Conservation (phyloP, 148 eudicot genomes). For the Silene latifolia region DNA sequence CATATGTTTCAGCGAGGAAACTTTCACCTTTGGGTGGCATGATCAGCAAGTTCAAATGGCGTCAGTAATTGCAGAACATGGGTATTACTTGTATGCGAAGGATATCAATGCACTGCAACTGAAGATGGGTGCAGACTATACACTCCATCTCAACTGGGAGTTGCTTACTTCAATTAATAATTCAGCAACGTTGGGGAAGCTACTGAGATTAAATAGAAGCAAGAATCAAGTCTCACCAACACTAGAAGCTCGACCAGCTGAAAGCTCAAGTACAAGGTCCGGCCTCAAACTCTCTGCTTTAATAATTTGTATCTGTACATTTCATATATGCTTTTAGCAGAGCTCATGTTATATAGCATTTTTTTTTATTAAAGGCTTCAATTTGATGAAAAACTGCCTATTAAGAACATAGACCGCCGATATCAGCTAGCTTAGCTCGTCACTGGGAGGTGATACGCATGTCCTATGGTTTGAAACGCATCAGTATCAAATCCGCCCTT, state of each 20-base stretch:
- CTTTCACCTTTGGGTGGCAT: conserved; percentile 47
- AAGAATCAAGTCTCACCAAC: conserved; percentile 20
- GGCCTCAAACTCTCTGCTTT: conserved; percentile 7
- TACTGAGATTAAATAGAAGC: conserved; percentile 43
- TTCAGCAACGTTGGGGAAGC: conserved; percentile 64
- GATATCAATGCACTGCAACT: conserved; percentile 44
- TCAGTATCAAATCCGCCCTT: no score
- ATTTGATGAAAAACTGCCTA: no score
- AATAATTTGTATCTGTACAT: background rate
- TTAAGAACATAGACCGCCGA: no score
- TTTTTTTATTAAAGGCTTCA: background rate
- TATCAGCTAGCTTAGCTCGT: no score
- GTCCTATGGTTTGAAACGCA: no score
- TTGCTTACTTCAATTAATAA: conserved; percentile 60
- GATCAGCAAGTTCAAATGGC: conserved; percentile 68
- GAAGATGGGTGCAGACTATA: conserved; percentile 37
- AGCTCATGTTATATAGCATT: no score
- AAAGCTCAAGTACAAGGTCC: conserved; percentile 41
- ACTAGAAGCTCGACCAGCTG: conserved; percentile 23
- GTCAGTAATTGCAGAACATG: conserved; percentile 64
- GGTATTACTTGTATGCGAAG: conserved; percentile 63
- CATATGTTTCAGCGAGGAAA: conserved; percentile 41
- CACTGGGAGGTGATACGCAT: no score
- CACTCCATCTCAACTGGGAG: conserved; percentile 55
- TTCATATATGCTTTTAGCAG: no score